These are phyloP conservation scores for Fusarium avenaceum DNA, from an alignment of 2,329 filamentous ascomycete species.

Conservation along the genomic window DNA sequence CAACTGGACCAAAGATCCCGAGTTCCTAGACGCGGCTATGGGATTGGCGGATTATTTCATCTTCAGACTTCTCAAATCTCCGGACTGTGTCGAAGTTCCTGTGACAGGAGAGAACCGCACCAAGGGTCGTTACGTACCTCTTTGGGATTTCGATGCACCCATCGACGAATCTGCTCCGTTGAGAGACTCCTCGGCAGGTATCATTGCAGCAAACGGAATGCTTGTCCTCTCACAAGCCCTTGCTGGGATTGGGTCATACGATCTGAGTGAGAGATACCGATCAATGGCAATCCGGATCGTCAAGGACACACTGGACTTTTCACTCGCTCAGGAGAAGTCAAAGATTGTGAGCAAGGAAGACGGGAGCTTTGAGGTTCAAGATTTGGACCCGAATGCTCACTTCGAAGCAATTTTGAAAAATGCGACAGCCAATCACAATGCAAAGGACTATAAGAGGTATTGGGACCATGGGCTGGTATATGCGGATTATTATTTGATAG, in stretches of 20 bases:
- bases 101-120: conserved; percentile 7
- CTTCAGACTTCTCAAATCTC: conserved; percentile 54
- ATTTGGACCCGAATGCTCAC: conserved; percentile 1
- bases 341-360: neutral
- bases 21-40: conserved; percentile 61
- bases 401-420: conserved; percentile 54
- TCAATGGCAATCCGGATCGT: conserved; percentile 50
- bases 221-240: conserved; percentile 54
- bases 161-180: conserved; percentile 50
- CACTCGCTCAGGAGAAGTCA: conserved; percentile 35
- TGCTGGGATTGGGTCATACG: conserved; percentile 19
- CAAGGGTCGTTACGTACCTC: conserved; percentile 49
- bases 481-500: conserved; percentile 63
- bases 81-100: conserved; percentile 48
- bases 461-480: conserved; percentile 62
- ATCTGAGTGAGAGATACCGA: conserved; percentile 44
- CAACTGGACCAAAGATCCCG: conserved; percentile 60
- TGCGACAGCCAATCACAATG: conserved; percentile 55
- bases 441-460: conserved; percentile 50
- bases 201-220: conserved; percentile 58
- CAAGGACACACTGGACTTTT: conserved; percentile 51
- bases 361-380: conserved; percentile 13
- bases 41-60: conserved; percentile 65
- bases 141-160: conserved; percentile 65
- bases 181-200: conserved; percentile 55